phyloP scores from a whole-genome alignment of 495 filamentous ascomycete genomes.

The Podospora anserina region DNA sequence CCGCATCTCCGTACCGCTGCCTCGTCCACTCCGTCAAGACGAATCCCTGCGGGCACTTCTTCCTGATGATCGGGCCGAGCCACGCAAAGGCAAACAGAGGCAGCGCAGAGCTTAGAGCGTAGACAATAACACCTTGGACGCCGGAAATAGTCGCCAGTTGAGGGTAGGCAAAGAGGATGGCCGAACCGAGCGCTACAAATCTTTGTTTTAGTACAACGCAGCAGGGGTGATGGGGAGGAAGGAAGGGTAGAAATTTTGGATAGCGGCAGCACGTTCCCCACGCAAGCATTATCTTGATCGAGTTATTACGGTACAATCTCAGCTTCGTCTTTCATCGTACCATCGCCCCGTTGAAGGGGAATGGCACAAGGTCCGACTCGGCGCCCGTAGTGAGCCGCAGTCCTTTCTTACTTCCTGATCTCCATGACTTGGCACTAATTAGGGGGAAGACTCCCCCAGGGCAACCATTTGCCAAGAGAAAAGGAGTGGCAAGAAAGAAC shows the following conservation, averaged over 20 bases:
- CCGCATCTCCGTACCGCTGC: slow-evolving; percentile 62
- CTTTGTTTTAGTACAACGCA: slow-evolving; percentile 18
- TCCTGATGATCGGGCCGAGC: slow-evolving; percentile 67
- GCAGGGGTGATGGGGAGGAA: slow-evolving; percentile 26
- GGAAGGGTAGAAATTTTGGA: slow-evolving; percentile 32
- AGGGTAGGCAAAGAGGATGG: slow-evolving; percentile 73
- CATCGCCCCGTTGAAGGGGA: slow-evolving; percentile 47
- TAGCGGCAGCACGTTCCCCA: slow-evolving; percentile 89
- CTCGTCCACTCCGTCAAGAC: slow-evolving; percentile 77
- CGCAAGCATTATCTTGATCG: slow-evolving; percentile 96
- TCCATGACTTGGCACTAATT: not conserved
- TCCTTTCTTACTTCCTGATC: slow-evolving; percentile 18
- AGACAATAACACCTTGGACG: slow-evolving; percentile 69
- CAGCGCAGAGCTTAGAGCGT: slow-evolving; percentile 63
- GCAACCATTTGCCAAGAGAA: not conserved
- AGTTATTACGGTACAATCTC: slow-evolving; percentile 88
- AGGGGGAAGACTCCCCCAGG: not conserved
- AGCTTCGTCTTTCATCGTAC: slow-evolving; percentile 59
- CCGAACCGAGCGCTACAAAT: slow-evolving; percentile 66
- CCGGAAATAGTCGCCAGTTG: slow-evolving; percentile 76
- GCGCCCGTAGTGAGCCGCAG: slow-evolving; percentile 86
- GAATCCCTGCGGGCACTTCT: slow-evolving; percentile 71
- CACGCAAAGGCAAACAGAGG: slow-evolving; percentile 66
- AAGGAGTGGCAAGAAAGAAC: slow-evolving; percentile 13
- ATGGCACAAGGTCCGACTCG: slow-evolving; percentile 48